Percentiles rank a stretch among this genome's conserved stretches.
Conservation (phyloP, 192 early-diverging fungal species). For the Polychytrium aggregatum region DNA sequence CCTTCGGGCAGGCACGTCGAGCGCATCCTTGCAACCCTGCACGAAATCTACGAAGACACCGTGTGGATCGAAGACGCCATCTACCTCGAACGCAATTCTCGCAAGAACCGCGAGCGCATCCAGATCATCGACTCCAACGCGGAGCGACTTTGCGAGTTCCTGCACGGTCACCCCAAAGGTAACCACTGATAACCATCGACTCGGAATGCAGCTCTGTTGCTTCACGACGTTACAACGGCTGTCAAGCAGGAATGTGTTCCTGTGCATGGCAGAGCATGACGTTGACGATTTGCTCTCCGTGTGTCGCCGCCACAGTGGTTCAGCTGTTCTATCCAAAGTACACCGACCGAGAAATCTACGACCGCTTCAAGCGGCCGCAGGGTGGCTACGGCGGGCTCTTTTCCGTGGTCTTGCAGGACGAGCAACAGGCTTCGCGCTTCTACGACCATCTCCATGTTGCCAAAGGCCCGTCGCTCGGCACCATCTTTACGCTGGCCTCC, state of each 20-base stretch:
- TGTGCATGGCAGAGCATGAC: too few relatives aligned
- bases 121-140: constrained; percentile 67
- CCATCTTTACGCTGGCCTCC: constrained; percentile 89
- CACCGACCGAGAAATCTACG: constrained; percentile 55
- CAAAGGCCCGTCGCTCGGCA: constrained; percentile 93
- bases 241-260: too few relatives aligned
- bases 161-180: constrained; percentile 62
- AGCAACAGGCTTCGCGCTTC: constrained; percentile 48
- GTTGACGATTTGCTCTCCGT: background rate
- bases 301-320: constrained; percentile 37
- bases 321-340: constrained; percentile 80
- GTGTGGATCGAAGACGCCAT: constrained; percentile 90
- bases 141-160: constrained; percentile 60
- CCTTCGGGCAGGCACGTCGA: constrained; percentile 42
- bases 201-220: too few relatives aligned
- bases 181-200: background rate
- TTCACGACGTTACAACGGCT: too few relatives aligned
- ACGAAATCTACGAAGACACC: constrained; percentile 62
- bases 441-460: constrained; percentile 71
- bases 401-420: constrained; percentile 59
- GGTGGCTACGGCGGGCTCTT: constrained; percentile 85
- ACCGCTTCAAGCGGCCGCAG: constrained; percentile 17
- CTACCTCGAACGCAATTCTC: constrained; percentile 90
- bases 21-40: constrained; percentile 42
- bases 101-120: constrained; percentile 69